Evolutionary conservation across 441 rosid species (phyloP).

Genomic region (Gossypium gossypioides): DNA sequence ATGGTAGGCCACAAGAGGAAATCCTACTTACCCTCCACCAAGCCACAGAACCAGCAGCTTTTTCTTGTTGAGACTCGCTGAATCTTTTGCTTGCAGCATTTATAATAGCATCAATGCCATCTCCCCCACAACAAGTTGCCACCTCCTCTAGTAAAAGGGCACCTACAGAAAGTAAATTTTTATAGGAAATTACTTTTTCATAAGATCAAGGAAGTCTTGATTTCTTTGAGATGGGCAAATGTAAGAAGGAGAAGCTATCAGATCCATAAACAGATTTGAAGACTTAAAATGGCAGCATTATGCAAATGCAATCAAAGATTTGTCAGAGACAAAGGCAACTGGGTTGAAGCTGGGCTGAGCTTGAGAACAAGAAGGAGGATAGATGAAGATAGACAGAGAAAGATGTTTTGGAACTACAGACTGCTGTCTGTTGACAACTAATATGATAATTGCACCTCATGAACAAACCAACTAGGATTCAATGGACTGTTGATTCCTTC

Average conservation of each 20-base stretch:
- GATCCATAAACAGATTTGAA: neutral
- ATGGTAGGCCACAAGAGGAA: constrained; percentile 15
- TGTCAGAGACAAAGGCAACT: neutral
- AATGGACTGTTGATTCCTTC: neutral
- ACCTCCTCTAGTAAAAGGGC: constrained; percentile 81
- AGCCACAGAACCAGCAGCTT: constrained; percentile 54
- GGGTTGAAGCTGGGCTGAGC: neutral
- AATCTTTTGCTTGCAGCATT: constrained; percentile 60
- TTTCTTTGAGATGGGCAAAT: neutral
- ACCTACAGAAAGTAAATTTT: constrained; percentile 41
- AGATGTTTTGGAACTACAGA: neutral
- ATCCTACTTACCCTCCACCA: constrained; percentile 82
- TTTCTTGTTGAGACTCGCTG: constrained; percentile 62
- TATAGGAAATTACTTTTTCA: neutral
- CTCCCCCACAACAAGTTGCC: constrained; percentile 57
- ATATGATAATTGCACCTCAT: neutral
- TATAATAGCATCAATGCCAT: constrained; percentile 62
- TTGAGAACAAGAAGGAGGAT: neutral
- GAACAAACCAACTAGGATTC: neutral
- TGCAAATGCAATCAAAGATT: neutral
- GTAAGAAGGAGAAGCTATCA: neutral
- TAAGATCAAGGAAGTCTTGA: constrained; percentile 11
- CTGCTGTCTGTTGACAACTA: neutral
- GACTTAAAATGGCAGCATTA: neutral
- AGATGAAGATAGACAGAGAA: constrained; percentile 1